Percentiles rank a stretch among this genome's conserved stretches.
These are phyloP conservation scores for Scedosporium apiospermum DNA, from an alignment of 2,329 filamentous ascomycete species.

Conservation along the genomic window DNA sequence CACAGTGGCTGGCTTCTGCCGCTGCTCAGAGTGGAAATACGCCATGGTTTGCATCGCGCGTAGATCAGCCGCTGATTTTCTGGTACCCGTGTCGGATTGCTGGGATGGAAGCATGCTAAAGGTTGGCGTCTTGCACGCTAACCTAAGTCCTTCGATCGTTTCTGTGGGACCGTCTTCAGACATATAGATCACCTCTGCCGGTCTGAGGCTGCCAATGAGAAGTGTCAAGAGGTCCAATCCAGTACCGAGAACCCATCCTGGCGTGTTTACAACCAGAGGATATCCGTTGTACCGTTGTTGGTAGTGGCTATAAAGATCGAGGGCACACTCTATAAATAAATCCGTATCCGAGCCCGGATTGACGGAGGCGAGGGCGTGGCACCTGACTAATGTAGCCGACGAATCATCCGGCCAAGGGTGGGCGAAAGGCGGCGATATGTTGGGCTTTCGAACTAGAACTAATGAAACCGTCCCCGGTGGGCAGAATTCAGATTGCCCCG, in stretches of 20 bases:
- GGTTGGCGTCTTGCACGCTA: conserved; percentile 26
- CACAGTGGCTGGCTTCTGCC: conserved; percentile 28
- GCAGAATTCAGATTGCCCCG: conserved; percentile 67
- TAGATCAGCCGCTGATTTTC: conserved; percentile 55
- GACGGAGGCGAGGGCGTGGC: conserved; percentile 57
- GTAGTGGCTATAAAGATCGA: conserved; percentile 54
- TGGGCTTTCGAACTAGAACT: conserved; percentile 47
- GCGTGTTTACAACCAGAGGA: conserved; percentile 63
- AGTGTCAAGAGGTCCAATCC: conserved; percentile 55
- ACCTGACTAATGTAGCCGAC: conserved; percentile 34
- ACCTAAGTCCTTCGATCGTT: conserved; percentile 42
- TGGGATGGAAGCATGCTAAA: conserved; percentile 51
- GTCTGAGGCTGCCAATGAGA: conserved; percentile 42
- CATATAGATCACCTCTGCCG: conserved; percentile 59
- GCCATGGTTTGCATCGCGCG: conserved; percentile 70
- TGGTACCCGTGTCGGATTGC: conserved; percentile 37
- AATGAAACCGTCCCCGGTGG: conserved; percentile 63
- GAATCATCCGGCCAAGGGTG: conserved; percentile 31
- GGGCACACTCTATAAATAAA: conserved; percentile 55
- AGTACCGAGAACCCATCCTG: conserved; percentile 64
- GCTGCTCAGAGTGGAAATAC: conserved; percentile 52
- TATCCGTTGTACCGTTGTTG: conserved; percentile 30
- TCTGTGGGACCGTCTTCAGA: conserved; percentile 52
- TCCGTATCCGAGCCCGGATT: conserved; percentile 57
- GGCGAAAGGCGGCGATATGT: conserved; percentile 59